Percentiles rank a stretch among this genome's conserved stretches.
Evolutionary conservation across 331 rosid species (phyloP).

Genomic region (Saraca asoca): DNA sequence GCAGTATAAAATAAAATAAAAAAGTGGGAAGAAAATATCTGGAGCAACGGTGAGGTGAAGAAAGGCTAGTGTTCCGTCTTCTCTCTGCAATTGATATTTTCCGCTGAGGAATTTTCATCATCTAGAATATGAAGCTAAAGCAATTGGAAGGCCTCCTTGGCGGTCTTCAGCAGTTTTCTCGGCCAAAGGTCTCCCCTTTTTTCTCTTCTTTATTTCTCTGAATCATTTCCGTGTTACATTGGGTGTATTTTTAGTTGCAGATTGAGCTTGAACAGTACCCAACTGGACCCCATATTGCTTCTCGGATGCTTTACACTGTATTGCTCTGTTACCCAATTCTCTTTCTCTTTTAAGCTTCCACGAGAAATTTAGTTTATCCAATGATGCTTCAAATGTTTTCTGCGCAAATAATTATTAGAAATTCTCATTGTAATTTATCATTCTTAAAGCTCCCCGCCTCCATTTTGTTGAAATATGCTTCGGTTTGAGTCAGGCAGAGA

Average conservation of each 20-base stretch:
- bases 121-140: constrained; percentile 62
- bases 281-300: constrained; percentile 93
- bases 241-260: constrained; percentile 49
- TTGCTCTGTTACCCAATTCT: constrained; percentile 19
- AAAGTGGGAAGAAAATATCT: too few species aligned
- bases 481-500: constrained; percentile 72
- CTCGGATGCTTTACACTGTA: constrained; percentile 86
- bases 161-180: constrained; percentile 64
- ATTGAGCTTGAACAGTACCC: constrained; percentile 90
- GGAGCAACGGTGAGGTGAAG: too few species aligned
- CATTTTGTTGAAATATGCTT: constrained; percentile 10
- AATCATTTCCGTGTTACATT: not conserved
- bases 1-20: too few species aligned
- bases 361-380: not conserved
- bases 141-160: constrained; percentile 72
- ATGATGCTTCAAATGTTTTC: not conserved
- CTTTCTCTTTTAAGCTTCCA: not conserved
- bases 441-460: constrained; percentile 31
- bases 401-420: not conserved
- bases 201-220: not conserved
- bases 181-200: constrained; percentile 57
- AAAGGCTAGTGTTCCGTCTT: too few species aligned
- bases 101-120: too few species aligned
- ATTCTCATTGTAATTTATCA: not conserved
- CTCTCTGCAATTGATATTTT: too few species aligned